Conservation (phyloP, 331 rosid species). For the Quercus tomentella region DNA sequence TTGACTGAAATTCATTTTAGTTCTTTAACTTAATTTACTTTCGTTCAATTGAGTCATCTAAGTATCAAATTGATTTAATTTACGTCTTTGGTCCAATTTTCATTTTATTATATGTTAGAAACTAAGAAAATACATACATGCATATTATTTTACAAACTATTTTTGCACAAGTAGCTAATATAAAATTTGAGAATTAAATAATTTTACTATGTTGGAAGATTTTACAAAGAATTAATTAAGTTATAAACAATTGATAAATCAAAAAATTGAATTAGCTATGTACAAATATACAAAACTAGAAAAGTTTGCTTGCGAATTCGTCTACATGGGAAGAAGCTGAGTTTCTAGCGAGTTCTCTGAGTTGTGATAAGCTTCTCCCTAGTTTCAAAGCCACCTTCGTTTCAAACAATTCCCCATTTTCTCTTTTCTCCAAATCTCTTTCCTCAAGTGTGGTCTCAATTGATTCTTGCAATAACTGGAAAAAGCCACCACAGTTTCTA, state of each 20-base stretch:
- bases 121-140: no score
- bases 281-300: background rate
- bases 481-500: slow-evolving; percentile 50
- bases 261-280: background rate
- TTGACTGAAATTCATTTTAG: no score
- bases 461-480: slow-evolving; percentile 28
- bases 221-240: background rate
- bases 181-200: background rate
- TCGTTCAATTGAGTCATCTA: no score
- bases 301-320: slow-evolving; percentile 52
- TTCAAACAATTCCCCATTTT: slow-evolving; percentile 37
- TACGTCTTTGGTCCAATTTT: no score
- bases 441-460: slow-evolving; percentile 31
- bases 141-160: no score
- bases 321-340: slow-evolving; percentile 24
- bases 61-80: no score
- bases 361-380: slow-evolving; percentile 49
- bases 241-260: background rate
- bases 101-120: no score
- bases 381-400: slow-evolving; percentile 41
- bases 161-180: background rate
- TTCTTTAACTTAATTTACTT: no score
- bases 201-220: background rate
- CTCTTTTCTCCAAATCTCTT: slow-evolving; percentile 34
- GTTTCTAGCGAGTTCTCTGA: slow-evolving; percentile 33